Percentiles rank a stretch among this genome's conserved stretches.
Conservation (phyloP, 257 asterid genomes). For the Plantago major region DNA sequence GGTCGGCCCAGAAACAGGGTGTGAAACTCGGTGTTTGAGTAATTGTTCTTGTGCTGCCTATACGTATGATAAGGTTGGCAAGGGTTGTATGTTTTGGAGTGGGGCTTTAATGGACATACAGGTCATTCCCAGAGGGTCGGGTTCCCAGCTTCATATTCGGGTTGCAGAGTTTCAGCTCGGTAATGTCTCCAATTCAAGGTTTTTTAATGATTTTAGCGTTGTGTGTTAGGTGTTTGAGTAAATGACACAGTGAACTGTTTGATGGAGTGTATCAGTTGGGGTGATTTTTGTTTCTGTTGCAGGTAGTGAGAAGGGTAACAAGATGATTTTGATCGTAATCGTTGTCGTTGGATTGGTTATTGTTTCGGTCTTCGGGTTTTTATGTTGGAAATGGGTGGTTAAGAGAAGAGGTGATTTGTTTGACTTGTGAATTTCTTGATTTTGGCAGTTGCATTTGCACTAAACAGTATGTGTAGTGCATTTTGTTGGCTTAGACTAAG, state of each 20-base stretch:
- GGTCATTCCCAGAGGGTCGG: constrained; percentile 26
- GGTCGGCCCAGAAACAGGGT: constrained; percentile 23
- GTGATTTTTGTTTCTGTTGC: constrained; percentile 16
- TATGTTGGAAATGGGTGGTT: constrained; percentile 34
- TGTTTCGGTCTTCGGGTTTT: constrained; percentile 13
- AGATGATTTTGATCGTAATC: not conserved
- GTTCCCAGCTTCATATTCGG: constrained; percentile 44
- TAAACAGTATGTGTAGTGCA: not conserved
- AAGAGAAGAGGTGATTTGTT: constrained; percentile 37
- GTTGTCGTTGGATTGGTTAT: constrained; percentile 24
- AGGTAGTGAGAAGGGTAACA: constrained; percentile 27
- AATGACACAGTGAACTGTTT: not conserved
- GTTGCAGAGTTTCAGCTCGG: constrained; percentile 46
- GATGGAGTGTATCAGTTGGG: not conserved
- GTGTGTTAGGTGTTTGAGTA: not conserved
- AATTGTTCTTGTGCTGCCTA: constrained; percentile 59
- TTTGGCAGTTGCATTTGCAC: too few species aligned
- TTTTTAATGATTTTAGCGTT: not conserved
- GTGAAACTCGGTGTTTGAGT: constrained; percentile 34
- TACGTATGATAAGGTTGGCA: constrained; percentile 25
- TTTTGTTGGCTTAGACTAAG: not conserved
- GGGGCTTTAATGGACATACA: constrained; percentile 38
- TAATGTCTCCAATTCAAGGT: not conserved
- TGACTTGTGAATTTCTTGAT: not conserved
- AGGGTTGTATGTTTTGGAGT: constrained; percentile 51